These are phyloP conservation scores for Chalciporus chontae DNA, from an alignment of 768 basidiomycete genomes.

Conservation along the genomic window DNA sequence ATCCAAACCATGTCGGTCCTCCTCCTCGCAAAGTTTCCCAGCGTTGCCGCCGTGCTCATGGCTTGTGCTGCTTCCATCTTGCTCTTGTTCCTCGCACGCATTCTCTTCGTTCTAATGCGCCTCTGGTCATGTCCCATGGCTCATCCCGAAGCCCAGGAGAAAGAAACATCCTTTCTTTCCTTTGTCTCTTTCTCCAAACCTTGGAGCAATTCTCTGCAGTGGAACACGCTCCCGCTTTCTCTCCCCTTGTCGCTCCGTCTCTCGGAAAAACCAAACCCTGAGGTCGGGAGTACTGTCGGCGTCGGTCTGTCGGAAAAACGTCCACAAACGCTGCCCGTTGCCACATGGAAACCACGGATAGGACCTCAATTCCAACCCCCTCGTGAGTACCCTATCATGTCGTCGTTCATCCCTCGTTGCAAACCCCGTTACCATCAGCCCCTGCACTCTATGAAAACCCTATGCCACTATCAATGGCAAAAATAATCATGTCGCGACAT, in stretches of 20 bases:
- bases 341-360: conserved; percentile 21
- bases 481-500: conserved; percentile 52
- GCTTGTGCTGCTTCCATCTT: conserved; percentile 26
- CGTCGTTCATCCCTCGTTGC: neutral
- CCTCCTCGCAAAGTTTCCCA: conserved; percentile 28
- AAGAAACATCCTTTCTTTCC: conserved; percentile 5
- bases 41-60: conserved; percentile 30
- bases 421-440: conserved; percentile 24
- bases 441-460: conserved; percentile 42
- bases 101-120: conserved; percentile 26
- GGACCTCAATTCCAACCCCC: conserved; percentile 30
- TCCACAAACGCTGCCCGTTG: conserved; percentile 13
- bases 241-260: conserved; percentile 24
- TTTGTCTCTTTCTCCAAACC: conserved; percentile 1
- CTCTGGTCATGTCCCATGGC: conserved; percentile 23
- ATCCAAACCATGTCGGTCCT: conserved; percentile 28
- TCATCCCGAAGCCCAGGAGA: conserved; percentile 14
- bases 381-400: conserved; percentile 20
- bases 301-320: conserved; percentile 10
- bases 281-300: conserved; percentile 6
- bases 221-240: conserved; percentile 26
- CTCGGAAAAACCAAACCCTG: conserved; percentile 19
- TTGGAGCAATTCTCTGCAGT: conserved; percentile 22
- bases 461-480: conserved; percentile 47
- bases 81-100: conserved; percentile 30